phyloP scores from a whole-genome alignment of 495 filamentous ascomycete genomes.

The Lasiosphaeris hirsuta region DNA sequence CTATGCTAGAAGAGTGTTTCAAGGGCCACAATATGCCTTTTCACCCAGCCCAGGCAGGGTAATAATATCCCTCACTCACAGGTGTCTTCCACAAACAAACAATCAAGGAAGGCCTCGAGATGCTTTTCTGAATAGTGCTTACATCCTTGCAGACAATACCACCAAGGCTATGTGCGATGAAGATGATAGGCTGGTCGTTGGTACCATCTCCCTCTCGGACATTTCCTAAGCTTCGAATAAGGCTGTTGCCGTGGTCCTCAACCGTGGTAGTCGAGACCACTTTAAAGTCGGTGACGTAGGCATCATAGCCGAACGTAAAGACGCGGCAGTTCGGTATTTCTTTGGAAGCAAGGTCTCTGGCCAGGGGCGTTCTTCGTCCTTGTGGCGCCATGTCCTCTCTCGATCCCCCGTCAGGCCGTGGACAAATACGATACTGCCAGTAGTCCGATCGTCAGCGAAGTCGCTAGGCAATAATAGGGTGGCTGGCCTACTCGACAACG shows the following conservation, averaged over 20 bases:
- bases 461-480: neutral
- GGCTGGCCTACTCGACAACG: neutral
- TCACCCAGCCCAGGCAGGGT: too few relatives aligned
- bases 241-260: neutral
- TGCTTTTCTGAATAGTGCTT: too few relatives aligned
- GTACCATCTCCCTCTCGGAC: neutral
- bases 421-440: slow-evolving; percentile 21
- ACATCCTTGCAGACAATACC: neutral
- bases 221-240: neutral
- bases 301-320: slow-evolving; percentile 27
- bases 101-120: too few relatives aligned
- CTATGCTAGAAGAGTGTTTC: too few relatives aligned
- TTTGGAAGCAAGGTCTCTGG: slow-evolving; percentile 18
- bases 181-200: neutral
- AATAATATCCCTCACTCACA: too few relatives aligned
- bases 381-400: slow-evolving; percentile 19
- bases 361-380: slow-evolving; percentile 13
- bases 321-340: slow-evolving; percentile 23
- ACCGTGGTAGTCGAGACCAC: neutral
- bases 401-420: slow-evolving; percentile 24
- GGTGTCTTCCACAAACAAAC: too few relatives aligned
- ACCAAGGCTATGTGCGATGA: neutral
- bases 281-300: slow-evolving; percentile 16
- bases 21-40: too few relatives aligned
- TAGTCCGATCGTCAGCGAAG: neutral